Base-by-base conservation (phyloP, 2,329 filamentous ascomycete genomes). In the Grosmannia serpens region DNA sequence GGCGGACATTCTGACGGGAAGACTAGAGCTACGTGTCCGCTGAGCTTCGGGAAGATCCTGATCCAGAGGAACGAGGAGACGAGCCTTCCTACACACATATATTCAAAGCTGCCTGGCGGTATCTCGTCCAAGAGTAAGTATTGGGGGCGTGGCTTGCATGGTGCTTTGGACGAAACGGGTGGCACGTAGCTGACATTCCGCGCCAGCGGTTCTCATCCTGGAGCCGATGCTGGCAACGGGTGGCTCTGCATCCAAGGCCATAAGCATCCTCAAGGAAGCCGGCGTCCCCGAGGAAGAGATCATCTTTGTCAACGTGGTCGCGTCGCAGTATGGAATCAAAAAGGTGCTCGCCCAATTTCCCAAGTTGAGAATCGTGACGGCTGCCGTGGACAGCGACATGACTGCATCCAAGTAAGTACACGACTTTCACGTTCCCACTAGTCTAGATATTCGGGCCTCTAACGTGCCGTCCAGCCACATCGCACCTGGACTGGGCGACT, bases 201-300 rank as follows among this genome's bases (percentile, higher is more conserved):
- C 27, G 27, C 4, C 52, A 49, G 55, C 55, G 22, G 49, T 57
- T 17, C 31, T 57, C 9, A 57, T 57, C 17, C 49, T 57, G 9
- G 55, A 57, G n/a, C 55, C 55, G 17, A 57, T 57, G 55, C 55
- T 57, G 55, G 55, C 47, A 20, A 57, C 55, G 3, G 55, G 55
- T 11, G 55, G 55, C 49, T 57, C 55, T 8, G 55, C 55, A 4
- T 3, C 22, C 35, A 52, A 52, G 35, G 55, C 55, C 13, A 57
- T 57, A 9, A 33, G 38, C 22, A 57, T 57, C 31, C 31, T 57
- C 31, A 44, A 52, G 33, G 33, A 52, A 20, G 7, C 22, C 9
- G 55, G 55, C 47, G 55, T 57, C 13, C 29, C 55, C 24, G 55
- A 57, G 15, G 33, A 53, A 8, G 49, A 27, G 20, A 57, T 57